phyloP scores from a whole-genome alignment of 2,329 filamentous ascomycete species.

The Aspergillus fischeri region DNA sequence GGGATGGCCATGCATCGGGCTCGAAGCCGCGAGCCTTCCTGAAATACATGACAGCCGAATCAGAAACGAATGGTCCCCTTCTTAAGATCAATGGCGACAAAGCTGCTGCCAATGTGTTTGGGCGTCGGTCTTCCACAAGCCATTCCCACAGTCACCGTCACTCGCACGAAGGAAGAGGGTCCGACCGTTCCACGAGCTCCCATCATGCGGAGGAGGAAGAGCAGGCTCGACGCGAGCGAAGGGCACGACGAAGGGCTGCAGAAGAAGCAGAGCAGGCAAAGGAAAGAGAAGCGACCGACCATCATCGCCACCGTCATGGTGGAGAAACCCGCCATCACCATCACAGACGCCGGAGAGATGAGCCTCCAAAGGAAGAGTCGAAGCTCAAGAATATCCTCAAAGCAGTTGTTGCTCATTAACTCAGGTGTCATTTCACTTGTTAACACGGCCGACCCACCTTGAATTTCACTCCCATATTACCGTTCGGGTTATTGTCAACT shows the following conservation, averaged over 20 bases:
- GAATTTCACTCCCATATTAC: conserved; percentile 5
- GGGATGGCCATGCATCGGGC: conserved; percentile 16
- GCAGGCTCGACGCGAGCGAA: conserved; percentile 21
- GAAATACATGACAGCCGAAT: conserved; percentile 39
- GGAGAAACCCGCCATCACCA: conserved; percentile 22
- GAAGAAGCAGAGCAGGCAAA: conserved; percentile 13
- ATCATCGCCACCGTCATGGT: conserved; percentile 22
- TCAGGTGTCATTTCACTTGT: neutral
- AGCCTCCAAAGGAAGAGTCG: conserved; percentile 25
- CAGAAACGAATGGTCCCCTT: conserved; percentile 37
- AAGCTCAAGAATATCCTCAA: conserved; percentile 29
- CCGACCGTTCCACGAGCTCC: conserved; percentile 23
- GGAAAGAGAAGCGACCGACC: conserved; percentile 15
- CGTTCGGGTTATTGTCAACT: conserved; percentile 10
- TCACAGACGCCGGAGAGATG: conserved; percentile 25
- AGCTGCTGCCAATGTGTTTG: conserved; percentile 26
- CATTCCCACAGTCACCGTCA: conserved; percentile 26
- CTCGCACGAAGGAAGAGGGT: conserved; percentile 22
- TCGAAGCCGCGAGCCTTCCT: conserved; percentile 27
- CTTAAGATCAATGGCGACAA: conserved; percentile 35
- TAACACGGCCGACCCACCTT: neutral
- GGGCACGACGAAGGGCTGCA: conserved; percentile 17
- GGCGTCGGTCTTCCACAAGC: conserved; percentile 29
- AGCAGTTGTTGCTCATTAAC: conserved; percentile 27
- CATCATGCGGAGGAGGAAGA: conserved; percentile 29